A percentile compares a stretch with the other conserved stretches of the same genome.
phyloP scores from a whole-genome alignment of 768 basidiomycete species.

The Collybia sordida region DNA sequence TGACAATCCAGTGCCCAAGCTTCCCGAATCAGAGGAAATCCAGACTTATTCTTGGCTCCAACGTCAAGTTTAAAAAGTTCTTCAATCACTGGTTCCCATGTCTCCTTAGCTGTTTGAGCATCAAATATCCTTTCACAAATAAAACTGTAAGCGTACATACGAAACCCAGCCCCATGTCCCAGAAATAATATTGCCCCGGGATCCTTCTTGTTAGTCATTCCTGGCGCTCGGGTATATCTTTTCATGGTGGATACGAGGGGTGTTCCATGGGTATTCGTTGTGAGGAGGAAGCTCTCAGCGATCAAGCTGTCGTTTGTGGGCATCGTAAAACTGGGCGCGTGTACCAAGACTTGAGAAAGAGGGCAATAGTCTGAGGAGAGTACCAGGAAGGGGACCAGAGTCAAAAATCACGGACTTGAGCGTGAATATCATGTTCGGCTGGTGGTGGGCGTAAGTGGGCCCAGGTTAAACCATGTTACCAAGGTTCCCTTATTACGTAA shows the following conservation, averaged over 20 bases:
- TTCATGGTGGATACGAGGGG: slow-evolving; percentile 26
- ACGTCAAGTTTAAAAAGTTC: slow-evolving; percentile 27
- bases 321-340: not conserved
- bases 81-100: slow-evolving; percentile 37
- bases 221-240: slow-evolving; percentile 19
- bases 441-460: too few relatives aligned
- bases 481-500: too few relatives aligned
- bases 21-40: slow-evolving; percentile 23
- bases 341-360: too few relatives aligned
- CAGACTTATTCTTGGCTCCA: not conserved
- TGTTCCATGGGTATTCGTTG: slow-evolving; percentile 24
- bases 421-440: too few relatives aligned
- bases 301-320: not conserved
- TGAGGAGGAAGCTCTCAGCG: slow-evolving; percentile 27
- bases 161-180: slow-evolving; percentile 29
- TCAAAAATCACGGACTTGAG: too few relatives aligned
- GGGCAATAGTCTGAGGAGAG: too few relatives aligned
- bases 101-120: slow-evolving; percentile 32
- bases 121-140: not conserved
- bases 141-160: slow-evolving; percentile 13
- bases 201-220: slow-evolving; percentile 2
- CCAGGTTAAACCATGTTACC: too few relatives aligned
- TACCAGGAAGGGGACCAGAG: too few relatives aligned
- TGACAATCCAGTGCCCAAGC: slow-evolving; percentile 37
- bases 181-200: slow-evolving; percentile 23